Evolutionary conservation across 2,329 filamentous ascomycete species (phyloP).

Genomic region (Cordyceps cateniannulata): DNA sequence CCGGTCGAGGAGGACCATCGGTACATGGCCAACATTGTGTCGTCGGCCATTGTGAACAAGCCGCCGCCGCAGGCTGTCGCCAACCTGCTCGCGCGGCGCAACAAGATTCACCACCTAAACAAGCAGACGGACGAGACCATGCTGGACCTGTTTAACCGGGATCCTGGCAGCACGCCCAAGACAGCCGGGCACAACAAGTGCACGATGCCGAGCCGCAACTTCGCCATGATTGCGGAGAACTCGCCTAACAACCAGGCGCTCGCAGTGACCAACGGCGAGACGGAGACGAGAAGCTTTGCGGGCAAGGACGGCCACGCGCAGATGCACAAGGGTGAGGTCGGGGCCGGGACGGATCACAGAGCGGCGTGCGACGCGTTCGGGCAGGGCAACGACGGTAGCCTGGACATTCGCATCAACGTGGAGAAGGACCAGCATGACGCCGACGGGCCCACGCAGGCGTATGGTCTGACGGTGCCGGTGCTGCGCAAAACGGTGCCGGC

Average conservation of each 20-base stretch:
- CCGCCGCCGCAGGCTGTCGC: conserved; percentile 82
- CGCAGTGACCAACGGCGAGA: conserved; percentile 19
- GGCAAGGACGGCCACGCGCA: conserved; percentile 62
- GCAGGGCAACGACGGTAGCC: conserved; percentile 48
- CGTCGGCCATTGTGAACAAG: conserved; percentile 92
- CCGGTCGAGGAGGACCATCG: conserved; percentile 77
- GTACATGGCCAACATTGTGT: conserved; percentile 93
- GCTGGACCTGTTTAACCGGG: conserved; percentile 84
- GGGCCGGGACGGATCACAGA: conserved; percentile 70
- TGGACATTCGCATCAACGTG: conserved; percentile 81
- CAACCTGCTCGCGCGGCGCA: conserved; percentile 83
- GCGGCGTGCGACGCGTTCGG: conserved; percentile 57
- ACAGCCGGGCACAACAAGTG: conserved; percentile 70
- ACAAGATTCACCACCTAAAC: conserved; percentile 70
- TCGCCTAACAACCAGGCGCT: conserved; percentile 46
- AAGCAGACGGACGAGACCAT: conserved; percentile 82
- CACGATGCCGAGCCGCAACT: conserved; percentile 91
- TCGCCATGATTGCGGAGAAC: conserved; percentile 85
- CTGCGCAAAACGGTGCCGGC: conserved; percentile 31
- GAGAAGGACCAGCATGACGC: conserved; percentile 81
- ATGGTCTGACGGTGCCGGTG: conserved; percentile 78
- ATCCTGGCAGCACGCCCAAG: conserved; percentile 73
- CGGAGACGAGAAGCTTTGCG: conserved; percentile 23
- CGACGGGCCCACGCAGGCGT: conserved; percentile 71
- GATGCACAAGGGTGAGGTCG: conserved; percentile 69